These are phyloP conservation scores for Blastobotrys buckinghamii DNA, from an alignment of 1,139 yeast genomes.

Conservation along the genomic window DNA sequence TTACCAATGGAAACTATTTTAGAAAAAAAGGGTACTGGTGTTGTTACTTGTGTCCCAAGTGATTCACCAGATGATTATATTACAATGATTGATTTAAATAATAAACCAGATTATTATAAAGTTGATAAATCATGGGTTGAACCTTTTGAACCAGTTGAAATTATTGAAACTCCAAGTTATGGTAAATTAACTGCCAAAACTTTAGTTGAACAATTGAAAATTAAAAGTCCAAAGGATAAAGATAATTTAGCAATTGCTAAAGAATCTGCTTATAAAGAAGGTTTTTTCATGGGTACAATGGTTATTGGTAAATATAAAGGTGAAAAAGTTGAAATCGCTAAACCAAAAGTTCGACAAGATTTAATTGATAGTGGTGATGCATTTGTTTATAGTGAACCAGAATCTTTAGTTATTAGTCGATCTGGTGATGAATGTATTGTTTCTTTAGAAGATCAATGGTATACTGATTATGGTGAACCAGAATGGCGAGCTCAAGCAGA, in stretches of 20 bases:
- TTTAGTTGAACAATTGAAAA: slow-evolving; percentile 80
- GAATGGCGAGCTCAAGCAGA: slow-evolving; percentile 81
- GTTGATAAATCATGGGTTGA: slow-evolving; percentile 85
- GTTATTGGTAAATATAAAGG: slow-evolving; percentile 78
- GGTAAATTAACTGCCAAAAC: slow-evolving; percentile 88
- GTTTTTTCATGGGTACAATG: slow-evolving; percentile 86
- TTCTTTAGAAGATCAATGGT: slow-evolving; percentile 98
- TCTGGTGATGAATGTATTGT: slow-evolving; percentile 97
- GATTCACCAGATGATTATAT: slow-evolving; percentile 97
- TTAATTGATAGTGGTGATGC: slow-evolving; percentile 73
- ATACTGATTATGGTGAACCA: slow-evolving; percentile 94
- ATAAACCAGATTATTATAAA: slow-evolving; percentile 88
- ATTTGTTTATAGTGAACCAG: slow-evolving; percentile 92
- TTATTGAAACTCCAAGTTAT: slow-evolving; percentile 74
- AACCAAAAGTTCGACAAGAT: slow-evolving; percentile 79
- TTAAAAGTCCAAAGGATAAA: slow-evolving; percentile 90
- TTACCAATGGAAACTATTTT: slow-evolving; percentile 97
- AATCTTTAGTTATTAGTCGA: slow-evolving; percentile 80
- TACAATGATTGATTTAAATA: slow-evolving; percentile 74
- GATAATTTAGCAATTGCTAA: slow-evolving; percentile 86
- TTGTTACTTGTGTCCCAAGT: slow-evolving; percentile 96
- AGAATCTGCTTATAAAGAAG: slow-evolving; percentile 94
- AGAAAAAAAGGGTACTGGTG: slow-evolving; percentile 97
- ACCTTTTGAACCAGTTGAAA: slow-evolving; percentile 56
- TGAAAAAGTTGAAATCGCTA: slow-evolving; percentile 85